Percentiles rank a stretch among this genome's conserved stretches.
These are phyloP conservation scores for Tremella yokohamensis DNA, from an alignment of 768 basidiomycete genomes.

Conservation along the genomic window DNA sequence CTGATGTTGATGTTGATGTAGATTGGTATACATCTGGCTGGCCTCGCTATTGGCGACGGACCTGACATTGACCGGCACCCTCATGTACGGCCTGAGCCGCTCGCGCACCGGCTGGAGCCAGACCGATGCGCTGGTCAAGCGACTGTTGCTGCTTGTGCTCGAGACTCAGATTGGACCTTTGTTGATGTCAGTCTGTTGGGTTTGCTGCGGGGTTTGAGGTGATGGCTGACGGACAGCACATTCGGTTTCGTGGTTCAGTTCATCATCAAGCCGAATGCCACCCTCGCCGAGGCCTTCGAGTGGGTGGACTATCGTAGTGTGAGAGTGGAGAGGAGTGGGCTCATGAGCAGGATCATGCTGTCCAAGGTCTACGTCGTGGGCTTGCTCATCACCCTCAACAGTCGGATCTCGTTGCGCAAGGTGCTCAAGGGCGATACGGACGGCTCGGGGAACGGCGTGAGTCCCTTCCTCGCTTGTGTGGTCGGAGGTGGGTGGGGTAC, in stretches of 20 bases:
- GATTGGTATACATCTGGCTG: background rate
- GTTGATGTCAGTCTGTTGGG: background rate
- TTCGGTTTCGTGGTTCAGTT: conserved; percentile 19
- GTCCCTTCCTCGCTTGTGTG: background rate
- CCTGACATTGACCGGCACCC: conserved; percentile 5
- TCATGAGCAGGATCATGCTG: conserved; percentile 10
- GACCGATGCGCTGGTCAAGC: conserved; percentile 7
- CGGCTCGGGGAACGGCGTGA: background rate
- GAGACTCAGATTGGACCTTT: background rate
- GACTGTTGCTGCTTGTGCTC: background rate
- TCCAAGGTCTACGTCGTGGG: conserved; percentile 19
- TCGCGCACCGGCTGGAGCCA: conserved; percentile 9
- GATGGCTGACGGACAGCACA: too few species aligned
- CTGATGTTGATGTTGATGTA: background rate
- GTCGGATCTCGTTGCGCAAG: conserved; percentile 11
- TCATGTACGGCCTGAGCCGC: conserved; percentile 12
- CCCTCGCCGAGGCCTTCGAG: conserved; percentile 17
- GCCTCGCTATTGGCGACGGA: conserved; percentile 5
- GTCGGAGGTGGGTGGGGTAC: background rate
- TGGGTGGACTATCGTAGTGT: conserved; percentile 5
- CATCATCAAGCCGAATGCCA: conserved; percentile 15
- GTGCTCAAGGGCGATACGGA: background rate
- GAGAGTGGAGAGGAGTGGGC: background rate
- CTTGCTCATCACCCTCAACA: conserved; percentile 16
- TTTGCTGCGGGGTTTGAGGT: too few species aligned